Evolutionary conservation across 106 monocot species (phyloP), one percentile per base, ranked within the genome.

Genomic region (Phalaenopsis aphrodite): DNA sequence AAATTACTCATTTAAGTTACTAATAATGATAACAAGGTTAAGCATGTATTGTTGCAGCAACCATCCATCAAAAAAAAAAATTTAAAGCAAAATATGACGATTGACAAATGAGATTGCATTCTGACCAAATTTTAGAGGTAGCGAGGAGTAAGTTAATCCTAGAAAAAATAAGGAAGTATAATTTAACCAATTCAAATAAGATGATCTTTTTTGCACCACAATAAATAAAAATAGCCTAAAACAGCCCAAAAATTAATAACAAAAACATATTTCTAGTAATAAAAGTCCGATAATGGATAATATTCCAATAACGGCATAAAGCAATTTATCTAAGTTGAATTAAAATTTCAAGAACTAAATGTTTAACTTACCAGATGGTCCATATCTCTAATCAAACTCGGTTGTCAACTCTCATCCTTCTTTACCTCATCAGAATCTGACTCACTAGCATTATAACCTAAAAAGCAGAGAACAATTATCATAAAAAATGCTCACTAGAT

Each of bases 361-460:
- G 23, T 49, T 76, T 30, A 81, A 75, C 81, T 81, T 47, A 81
- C 81, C 72, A 38, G 41, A 7, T 39, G 56, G 74, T 75, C 19
- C 41, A 30, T 55, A 47, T 43, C 17, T 83, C 10, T 6, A 73
- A 21, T 57, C 42, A 73, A 41, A 74, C 30, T 1, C 18, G 43
- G 4, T 74, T 66, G 65, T 83, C 75, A 72, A 67, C 79, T 87
- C 58, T 42, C 15, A 10, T 82, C 78, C 75, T 82, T 81, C 56
- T 79, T 81, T 38, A 41, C 75, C 6, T 88, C 88, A 76, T 88
- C 91, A 75, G 91, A 88, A 75, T 91, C 91, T 1, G 91, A 91
- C 75, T 91, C 91, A 78, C 91, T 91, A 18, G 88, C 91, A 78
- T 88, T 88, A 74, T 88, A 88, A 9, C 91, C 88, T 87, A 48